Percentiles rank a stretch among this genome's conserved stretches.
These are phyloP conservation scores for Lachancea meyersii DNA, from an alignment of 805 yeast species.

Conservation along the genomic window DNA sequence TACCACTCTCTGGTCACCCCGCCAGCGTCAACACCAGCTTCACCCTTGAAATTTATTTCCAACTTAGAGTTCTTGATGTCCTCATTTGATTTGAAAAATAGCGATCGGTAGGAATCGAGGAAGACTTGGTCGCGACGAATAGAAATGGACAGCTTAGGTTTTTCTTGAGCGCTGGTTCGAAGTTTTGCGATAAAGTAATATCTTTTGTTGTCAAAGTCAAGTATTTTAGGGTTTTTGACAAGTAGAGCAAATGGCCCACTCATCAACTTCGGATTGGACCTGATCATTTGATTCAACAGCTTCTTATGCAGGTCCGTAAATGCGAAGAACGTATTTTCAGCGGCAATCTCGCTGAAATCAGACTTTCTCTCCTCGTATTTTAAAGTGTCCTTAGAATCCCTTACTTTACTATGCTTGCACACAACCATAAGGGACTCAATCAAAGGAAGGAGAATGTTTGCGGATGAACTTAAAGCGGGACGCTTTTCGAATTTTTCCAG, in stretches of 20 bases:
- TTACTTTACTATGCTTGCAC: constrained; percentile 72
- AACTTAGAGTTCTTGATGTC: constrained; percentile 68
- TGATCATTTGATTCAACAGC: constrained; percentile 83
- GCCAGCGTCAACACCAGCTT: constrained; percentile 96
- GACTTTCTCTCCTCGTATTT: constrained; percentile 57
- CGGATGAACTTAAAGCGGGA: constrained; percentile 52
- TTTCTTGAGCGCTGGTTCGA: constrained; percentile 42
- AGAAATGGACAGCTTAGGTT: constrained; percentile 50
- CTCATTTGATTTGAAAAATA: constrained; percentile 70
- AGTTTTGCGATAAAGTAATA: constrained; percentile 74
- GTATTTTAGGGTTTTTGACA: constrained; percentile 78
- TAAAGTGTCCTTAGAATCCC: constrained; percentile 44
- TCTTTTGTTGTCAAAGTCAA: constrained; percentile 92
- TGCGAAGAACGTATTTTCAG: constrained; percentile 71
- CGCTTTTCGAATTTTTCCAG: constrained; percentile 56
- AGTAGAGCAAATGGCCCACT: constrained; percentile 91
- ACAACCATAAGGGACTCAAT: constrained; percentile 94
- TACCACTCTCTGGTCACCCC: constrained; percentile 98
- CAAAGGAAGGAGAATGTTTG: constrained; percentile 75
- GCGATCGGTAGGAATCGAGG: constrained; percentile 77
- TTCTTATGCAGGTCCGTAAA: constrained; percentile 87
- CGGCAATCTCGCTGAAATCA: constrained; percentile 68
- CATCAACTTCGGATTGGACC: constrained; percentile 86
- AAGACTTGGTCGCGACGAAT: constrained; percentile 88
- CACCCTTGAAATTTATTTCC: constrained; percentile 83